Evolutionary conservation across 2,329 filamentous ascomycete genomes (phyloP), one percentile per base, ranked within the genome.

Genomic region (Cryphonectria japonica): DNA sequence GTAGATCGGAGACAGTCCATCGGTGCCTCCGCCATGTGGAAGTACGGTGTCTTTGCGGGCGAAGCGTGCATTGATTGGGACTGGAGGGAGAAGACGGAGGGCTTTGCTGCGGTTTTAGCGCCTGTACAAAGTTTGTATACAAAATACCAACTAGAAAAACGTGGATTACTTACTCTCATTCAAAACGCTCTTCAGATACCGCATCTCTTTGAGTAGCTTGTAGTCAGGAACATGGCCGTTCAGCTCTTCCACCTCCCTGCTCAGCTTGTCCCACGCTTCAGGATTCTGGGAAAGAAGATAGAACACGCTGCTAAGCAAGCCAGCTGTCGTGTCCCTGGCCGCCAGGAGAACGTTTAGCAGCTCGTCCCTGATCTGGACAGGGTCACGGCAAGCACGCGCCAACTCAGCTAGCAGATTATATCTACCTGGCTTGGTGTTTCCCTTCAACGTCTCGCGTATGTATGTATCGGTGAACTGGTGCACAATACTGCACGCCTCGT

Each of bases 1-100:
- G 19, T 79, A 76, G 0, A 82, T 73, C 0, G 80, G 80, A 0
- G 74, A 73, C 9, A 70, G 74, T 3, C 80, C 78, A 69, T 80
- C 78, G 0, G 75, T 71, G 0, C 81, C 82, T n/a, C 82, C 81
- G 29, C 81, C 82, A 1, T 67, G 57, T 0, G 82, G 82, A 0
- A 83, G 75, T 0, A 77, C 77, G 0, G 80, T 82, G 46, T 79
- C 74, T 26, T 70, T 71, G 7, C 75, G 69, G 0, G 79, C 78
- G 22, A 71, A 70, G 29, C 80, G 77, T 22, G 73, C 76, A 73
- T 82, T 83, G 9, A 78, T 63, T 1, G 80, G 80, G 0, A 81
- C 77, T 2, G 77, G 72, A 0, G 81, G 79, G 69, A 79, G 80
- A 7, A 83, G 73, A 2, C 81, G 79, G 5, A 82, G 75, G 46